Percentiles rank a stretch among this genome's conserved stretches.
phyloP scores from a whole-genome alignment of 768 basidiomycete species.

The Lentinula sp. region DNA sequence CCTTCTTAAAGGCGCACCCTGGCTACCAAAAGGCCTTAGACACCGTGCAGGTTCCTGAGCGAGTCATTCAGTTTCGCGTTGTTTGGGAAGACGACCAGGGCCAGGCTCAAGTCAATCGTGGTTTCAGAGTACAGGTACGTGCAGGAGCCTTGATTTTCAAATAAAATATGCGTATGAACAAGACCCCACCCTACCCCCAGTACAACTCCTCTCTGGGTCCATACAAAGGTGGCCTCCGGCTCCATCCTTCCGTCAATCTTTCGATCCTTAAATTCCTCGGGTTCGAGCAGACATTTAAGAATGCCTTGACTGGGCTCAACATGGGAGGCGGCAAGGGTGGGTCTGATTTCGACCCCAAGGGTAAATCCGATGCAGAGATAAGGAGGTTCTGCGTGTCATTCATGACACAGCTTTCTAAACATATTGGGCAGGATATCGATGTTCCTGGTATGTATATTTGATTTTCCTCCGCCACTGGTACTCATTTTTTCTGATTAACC shows the following conservation, averaged over 20 bases:
- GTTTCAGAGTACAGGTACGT: conserved; percentile 66
- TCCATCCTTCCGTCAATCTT: conserved; percentile 75
- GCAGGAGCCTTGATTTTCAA: no score
- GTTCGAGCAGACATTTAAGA: conserved; percentile 79
- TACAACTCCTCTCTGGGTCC: conserved; percentile 77
- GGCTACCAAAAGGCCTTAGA: conserved; percentile 63
- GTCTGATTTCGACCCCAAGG: conserved; percentile 78
- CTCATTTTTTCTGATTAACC: background rate
- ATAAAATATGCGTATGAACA: no score
- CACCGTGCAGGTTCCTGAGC: conserved; percentile 52
- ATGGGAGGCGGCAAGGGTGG: conserved; percentile 83
- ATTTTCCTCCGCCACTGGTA: conserved; percentile 8
- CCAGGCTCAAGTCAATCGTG: conserved; percentile 59
- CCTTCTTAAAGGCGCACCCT: conserved; percentile 63
- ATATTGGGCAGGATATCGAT: conserved; percentile 71
- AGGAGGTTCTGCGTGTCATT: conserved; percentile 65
- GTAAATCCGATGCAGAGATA: conserved; percentile 70
- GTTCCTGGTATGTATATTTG: conserved; percentile 40
- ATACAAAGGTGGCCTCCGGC: conserved; percentile 74
- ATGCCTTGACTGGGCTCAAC: conserved; percentile 68
- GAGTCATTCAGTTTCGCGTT: conserved; percentile 63
- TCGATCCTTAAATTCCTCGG: conserved; percentile 83
- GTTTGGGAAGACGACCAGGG: conserved; percentile 73
- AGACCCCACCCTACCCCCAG: conserved; percentile 19
- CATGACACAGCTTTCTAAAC: conserved; percentile 69